phyloP scores from a whole-genome alignment of 1,284 basidiomycete genomes.

The Exobasidium rhododendri region DNA sequence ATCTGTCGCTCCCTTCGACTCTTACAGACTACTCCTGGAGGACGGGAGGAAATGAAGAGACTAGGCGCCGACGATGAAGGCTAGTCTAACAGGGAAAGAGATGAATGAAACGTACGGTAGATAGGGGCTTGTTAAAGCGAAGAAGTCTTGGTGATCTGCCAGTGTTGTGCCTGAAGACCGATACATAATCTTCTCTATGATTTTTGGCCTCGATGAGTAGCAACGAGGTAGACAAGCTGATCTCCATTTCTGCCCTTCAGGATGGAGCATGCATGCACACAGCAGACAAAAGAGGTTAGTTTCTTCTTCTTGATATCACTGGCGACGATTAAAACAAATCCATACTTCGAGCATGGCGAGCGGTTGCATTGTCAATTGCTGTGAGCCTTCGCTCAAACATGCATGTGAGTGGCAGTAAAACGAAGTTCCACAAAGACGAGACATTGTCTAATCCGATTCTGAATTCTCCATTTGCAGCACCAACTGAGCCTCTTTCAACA shows the following conservation, averaged over 20 bases:
- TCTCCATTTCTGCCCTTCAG: no score
- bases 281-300: no score
- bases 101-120: no score
- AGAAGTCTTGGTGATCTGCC: not conserved
- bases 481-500: conserved; percentile 20
- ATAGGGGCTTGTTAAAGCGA: no score
- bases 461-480: conserved; percentile 10
- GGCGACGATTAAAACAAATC: conserved; percentile 10
- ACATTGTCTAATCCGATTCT: not conserved
- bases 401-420: conserved; percentile 13
- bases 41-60: not conserved
- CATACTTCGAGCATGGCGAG: conserved; percentile 15
- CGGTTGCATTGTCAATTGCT: not conserved
- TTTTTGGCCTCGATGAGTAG: not conserved
- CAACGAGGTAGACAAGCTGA: no score
- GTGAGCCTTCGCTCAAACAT: conserved; percentile 15
- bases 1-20: no score
- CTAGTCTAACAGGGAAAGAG: not conserved
- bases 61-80: not conserved
- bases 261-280: no score
- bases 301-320: no score
- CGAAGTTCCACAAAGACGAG: not conserved
- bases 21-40: not conserved
- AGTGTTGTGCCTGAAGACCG: not conserved
- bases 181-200: conserved; percentile 16